Evolutionary conservation across 2,329 filamentous ascomycete genomes (phyloP).

Genomic region (Curvularia verruculosa): DNA sequence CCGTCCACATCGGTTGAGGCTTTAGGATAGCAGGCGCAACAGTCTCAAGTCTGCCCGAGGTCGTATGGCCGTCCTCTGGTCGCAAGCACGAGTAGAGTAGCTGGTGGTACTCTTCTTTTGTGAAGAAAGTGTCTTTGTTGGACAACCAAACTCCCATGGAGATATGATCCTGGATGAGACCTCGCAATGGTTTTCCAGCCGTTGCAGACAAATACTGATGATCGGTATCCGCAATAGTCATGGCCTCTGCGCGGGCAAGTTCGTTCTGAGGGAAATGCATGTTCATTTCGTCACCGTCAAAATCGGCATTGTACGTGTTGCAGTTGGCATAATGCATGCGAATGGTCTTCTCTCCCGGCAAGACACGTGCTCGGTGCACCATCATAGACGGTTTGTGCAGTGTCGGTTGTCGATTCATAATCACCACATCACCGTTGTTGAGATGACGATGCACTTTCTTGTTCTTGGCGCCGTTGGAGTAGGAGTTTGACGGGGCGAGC

Average conservation of each 20-base stretch:
- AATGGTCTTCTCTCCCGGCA: constrained; percentile 94
- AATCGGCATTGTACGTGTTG: constrained; percentile 99
- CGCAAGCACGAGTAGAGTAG: constrained; percentile 89
- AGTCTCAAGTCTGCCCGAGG: constrained; percentile 79
- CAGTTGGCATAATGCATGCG: constrained; percentile 99
- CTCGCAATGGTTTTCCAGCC: constrained; percentile 88
- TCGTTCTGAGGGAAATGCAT: constrained; percentile 99
- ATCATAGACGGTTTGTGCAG: constrained; percentile 99
- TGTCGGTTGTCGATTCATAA: constrained; percentile 99
- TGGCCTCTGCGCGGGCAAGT: constrained; percentile 87
- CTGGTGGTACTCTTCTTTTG: constrained; percentile 86
- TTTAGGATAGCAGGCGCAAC: constrained; percentile 82
- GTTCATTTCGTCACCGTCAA: constrained; percentile 99
- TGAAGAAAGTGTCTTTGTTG: constrained; percentile 89
- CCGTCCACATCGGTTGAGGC: constrained; percentile 84
- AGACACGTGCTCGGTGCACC: constrained; percentile 90
- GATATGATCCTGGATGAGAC: constrained; percentile 97
- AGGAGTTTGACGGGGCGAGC: constrained; percentile 79
- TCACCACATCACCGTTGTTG: constrained; percentile 92
- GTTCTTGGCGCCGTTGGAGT: constrained; percentile 76
- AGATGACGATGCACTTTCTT: constrained; percentile 98
- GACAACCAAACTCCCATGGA: constrained; percentile 92
- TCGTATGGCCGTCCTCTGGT: constrained; percentile 88
- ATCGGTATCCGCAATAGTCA: constrained; percentile 93
- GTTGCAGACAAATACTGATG: constrained; percentile 96